Base-by-base conservation (phyloP, 352 stramenopile genomes). In the Pythium insidiosum region DNA sequence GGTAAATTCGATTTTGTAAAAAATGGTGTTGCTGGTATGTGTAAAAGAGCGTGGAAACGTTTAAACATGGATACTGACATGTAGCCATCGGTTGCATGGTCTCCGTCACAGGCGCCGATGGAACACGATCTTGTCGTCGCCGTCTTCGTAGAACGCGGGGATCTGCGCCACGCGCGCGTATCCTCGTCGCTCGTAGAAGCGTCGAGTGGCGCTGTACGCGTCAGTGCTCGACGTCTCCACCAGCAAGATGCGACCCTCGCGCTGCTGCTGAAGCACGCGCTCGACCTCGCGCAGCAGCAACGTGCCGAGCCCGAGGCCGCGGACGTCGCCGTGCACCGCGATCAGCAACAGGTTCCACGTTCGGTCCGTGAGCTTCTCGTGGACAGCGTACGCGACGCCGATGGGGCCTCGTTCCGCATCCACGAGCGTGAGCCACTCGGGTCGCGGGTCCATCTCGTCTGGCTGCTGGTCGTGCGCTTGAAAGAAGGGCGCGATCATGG, bases 81-180 rank as follows among this genome's bases (percentile, higher is more conserved):
- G n/a, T n/a, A n/a, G n/a, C n/a, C n/a, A n/a, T n/a, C n/a, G n/a
- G n/a, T n/a, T n/a, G n/a, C n/a, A n/a, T n/a, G n/a, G n/a, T n/a
- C n/a, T n/a, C n/a, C n/a, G n/a, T n/a, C n/a, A n/a, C n/a, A n/a
- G n/a, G n/a, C n/a, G n/a, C n/a, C n/a, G n/a, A n/a, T n/a, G n/a
- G n/a, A n/a, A n/a, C n/a, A n/a, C n/a, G n/a, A n/a, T n/a, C n/a
- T n/a, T n/a, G n/a, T n/a, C n/a, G n/a, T n/a, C n/a, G n/a, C n/a
- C n/a, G n/a, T n/a, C n/a, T 43, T 21, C 34, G 19, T 50, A 50
- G 25, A 50, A 50, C 35, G 42, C 34, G 4, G 43, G 43, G 16
- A 50, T 43, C 2, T 4, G 20, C 9, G 43, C 43, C 19, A 36
- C 22, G 12, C 6, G n/a, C 33, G 31, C 20, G 25, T 50, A 43